Evolutionary conservation across 2,329 filamentous ascomycete species (phyloP).

Genomic region (Trichoderma koningii): DNA sequence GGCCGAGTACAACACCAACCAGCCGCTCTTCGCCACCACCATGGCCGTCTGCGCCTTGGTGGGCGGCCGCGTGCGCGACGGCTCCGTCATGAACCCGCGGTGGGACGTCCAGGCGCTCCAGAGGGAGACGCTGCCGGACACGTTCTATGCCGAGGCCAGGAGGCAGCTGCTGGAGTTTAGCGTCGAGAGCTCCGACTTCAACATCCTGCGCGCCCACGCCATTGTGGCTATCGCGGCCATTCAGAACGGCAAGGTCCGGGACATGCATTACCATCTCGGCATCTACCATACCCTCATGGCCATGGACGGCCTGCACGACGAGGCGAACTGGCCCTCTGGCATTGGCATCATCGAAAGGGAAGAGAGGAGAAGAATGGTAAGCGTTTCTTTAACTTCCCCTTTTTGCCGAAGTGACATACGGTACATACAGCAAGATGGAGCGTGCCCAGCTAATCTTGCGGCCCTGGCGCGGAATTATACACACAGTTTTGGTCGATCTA

Average conservation of each 20-base stretch:
- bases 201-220: slow-evolving; percentile 38
- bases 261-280: slow-evolving; percentile 54
- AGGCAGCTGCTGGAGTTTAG: slow-evolving; percentile 26
- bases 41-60: slow-evolving; percentile 56
- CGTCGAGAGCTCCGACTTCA: slow-evolving; percentile 21
- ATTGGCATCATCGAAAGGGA: slow-evolving; percentile 50
- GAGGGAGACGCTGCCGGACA: slow-evolving; percentile 28
- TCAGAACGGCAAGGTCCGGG: slow-evolving; percentile 51
- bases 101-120: slow-evolving; percentile 42
- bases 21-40: slow-evolving; percentile 49
- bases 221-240: slow-evolving; percentile 53
- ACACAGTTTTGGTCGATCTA: slow-evolving; percentile 58
- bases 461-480: no score
- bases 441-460: not conserved
- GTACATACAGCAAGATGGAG: not conserved
- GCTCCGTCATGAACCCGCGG: slow-evolving; percentile 45
- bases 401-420: not conserved
- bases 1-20: slow-evolving; percentile 47
- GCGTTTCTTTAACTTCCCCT: not conserved
- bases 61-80: slow-evolving; percentile 52
- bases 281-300: slow-evolving; percentile 52
- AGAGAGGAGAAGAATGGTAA: slow-evolving; percentile 49
- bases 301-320: slow-evolving; percentile 55
- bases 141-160: slow-evolving; percentile 32
- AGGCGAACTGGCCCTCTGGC: slow-evolving; percentile 52